These are phyloP conservation scores for Coelastrella sp. DNA, from an alignment of 139 green algal genomes.

Conservation along the genomic window DNA sequence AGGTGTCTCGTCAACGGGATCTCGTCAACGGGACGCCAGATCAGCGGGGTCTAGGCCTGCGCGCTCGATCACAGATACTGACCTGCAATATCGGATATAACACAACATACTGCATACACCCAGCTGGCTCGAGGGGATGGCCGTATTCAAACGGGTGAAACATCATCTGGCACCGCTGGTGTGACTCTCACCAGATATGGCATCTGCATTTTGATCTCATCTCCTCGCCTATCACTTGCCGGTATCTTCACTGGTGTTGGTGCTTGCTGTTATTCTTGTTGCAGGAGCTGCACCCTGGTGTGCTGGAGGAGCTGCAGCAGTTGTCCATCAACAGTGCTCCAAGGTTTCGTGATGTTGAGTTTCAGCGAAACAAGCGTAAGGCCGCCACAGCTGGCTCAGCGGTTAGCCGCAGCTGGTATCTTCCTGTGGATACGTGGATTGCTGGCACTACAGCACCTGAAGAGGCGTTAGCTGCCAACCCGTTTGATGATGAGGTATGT, in stretches of 20 bases:
- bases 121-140: too few species aligned
- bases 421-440: conserved; percentile 74
- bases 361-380: conserved; percentile 51
- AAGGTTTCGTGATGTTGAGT: conserved; percentile 54
- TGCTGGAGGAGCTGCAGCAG: conserved; percentile 47
- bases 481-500: conserved; percentile 49
- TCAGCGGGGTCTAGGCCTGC: too few species aligned
- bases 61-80: too few species aligned
- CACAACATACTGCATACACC: too few species aligned
- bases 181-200: too few species aligned
- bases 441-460: conserved; percentile 55
- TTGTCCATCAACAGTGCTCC: conserved; percentile 31
- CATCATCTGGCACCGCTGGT: too few species aligned
- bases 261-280: not conserved
- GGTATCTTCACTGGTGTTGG: not conserved
- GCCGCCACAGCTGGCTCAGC: conserved; percentile 10
- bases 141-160: too few species aligned
- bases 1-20: too few species aligned
- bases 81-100: too few species aligned
- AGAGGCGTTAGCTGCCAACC: conserved; percentile 22
- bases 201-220: too few species aligned
- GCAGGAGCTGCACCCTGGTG: conserved; percentile 52
- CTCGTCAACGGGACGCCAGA: too few species aligned
- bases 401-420: conserved; percentile 71
- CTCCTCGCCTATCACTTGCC: not conserved